Evolutionary conservation across 768 basidiomycete genomes (phyloP).

Genomic region (Boletus vinaceobasis): DNA sequence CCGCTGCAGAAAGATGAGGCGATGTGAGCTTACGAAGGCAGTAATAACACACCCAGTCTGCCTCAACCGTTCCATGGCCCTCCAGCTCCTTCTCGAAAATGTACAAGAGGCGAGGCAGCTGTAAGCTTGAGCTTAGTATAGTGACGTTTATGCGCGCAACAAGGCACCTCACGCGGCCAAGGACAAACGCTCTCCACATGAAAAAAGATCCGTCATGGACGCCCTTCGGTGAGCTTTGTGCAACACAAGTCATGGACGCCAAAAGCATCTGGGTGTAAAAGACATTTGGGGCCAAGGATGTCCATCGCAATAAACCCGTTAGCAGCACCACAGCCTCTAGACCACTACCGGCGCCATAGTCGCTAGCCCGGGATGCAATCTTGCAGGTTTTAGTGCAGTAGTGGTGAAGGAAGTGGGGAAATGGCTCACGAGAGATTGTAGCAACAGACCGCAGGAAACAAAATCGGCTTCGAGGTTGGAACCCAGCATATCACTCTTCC

Average conservation of each 20-base stretch:
- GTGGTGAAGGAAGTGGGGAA: neutral
- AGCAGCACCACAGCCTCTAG: slow-evolving; percentile 51
- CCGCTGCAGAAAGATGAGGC: slow-evolving; percentile 27
- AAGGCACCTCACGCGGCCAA: slow-evolving; percentile 57
- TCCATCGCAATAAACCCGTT: slow-evolving; percentile 56
- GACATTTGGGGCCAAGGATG: slow-evolving; percentile 57
- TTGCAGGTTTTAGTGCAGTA: slow-evolving; percentile 25
- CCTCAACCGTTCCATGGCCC: slow-evolving; percentile 41
- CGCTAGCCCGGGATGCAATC: slow-evolving; percentile 56
- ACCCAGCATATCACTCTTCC: slow-evolving; percentile 54
- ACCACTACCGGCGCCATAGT: slow-evolving; percentile 62
- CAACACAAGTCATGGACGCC: slow-evolving; percentile 59
- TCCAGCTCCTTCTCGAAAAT: slow-evolving; percentile 55
- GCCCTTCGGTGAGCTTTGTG: slow-evolving; percentile 42
- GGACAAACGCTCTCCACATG: slow-evolving; percentile 69
- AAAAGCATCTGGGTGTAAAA: slow-evolving; percentile 69
- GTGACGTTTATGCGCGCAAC: neutral
- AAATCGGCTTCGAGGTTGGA: slow-evolving; percentile 64
- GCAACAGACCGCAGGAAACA: slow-evolving; percentile 56
- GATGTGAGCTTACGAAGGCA: neutral
- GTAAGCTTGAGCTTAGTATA: slow-evolving; percentile 4
- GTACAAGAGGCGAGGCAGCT: slow-evolving; percentile 62
- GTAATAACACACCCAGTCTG: slow-evolving; percentile 53
- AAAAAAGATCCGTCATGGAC: slow-evolving; percentile 31
- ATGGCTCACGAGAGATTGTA: slow-evolving; percentile 57